Evolutionary conservation across 2,329 filamentous ascomycete genomes (phyloP).

Genomic region (Teratosphaeria zuluensis): DNA sequence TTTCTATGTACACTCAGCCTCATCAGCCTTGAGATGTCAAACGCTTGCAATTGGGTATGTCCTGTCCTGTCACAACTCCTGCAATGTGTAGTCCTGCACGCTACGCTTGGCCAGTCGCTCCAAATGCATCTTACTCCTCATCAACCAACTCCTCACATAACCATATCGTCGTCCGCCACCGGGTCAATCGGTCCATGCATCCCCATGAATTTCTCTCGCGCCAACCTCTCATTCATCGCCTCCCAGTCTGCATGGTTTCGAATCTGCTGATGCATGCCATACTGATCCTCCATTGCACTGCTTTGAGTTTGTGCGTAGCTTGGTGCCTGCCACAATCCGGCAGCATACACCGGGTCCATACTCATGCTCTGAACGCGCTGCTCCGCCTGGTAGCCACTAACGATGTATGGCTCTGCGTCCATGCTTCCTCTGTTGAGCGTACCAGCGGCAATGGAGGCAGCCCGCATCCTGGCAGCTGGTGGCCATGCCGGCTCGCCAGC

Average conservation of each 20-base stretch:
- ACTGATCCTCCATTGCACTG: slow-evolving; percentile 56
- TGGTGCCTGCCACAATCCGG: slow-evolving; percentile 31
- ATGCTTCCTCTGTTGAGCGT: not conserved
- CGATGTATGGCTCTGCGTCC: slow-evolving; percentile 70
- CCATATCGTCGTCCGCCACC: slow-evolving; percentile 21
- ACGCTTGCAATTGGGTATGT: not conserved
- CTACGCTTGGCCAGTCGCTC: not conserved
- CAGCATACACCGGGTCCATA: slow-evolving; percentile 59
- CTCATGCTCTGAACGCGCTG: slow-evolving; percentile 51
- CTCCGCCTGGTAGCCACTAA: slow-evolving; percentile 53
- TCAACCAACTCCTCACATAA: slow-evolving; percentile 15
- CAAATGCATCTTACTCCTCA: not conserved
- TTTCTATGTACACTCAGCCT: not conserved
- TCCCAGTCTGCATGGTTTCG: slow-evolving; percentile 44
- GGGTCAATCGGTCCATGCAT: slow-evolving; percentile 6
- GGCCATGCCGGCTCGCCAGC: slow-evolving; percentile 18
- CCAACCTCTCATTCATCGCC: slow-evolving; percentile 28
- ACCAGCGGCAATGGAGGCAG: slow-evolving; percentile 16
- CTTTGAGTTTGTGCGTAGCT: slow-evolving; percentile 24
- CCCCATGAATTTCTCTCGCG: slow-evolving; percentile 9
- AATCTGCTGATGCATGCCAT: slow-evolving; percentile 51
- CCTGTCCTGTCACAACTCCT: not conserved
- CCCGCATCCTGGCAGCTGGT: slow-evolving; percentile 19
- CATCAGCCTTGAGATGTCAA: not conserved
- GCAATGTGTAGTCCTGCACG: not conserved